A percentile compares a stretch with the other conserved stretches of the same genome.
phyloP scores from a whole-genome alignment of 1,284 basidiomycete genomes.

The Grifola frondosa region DNA sequence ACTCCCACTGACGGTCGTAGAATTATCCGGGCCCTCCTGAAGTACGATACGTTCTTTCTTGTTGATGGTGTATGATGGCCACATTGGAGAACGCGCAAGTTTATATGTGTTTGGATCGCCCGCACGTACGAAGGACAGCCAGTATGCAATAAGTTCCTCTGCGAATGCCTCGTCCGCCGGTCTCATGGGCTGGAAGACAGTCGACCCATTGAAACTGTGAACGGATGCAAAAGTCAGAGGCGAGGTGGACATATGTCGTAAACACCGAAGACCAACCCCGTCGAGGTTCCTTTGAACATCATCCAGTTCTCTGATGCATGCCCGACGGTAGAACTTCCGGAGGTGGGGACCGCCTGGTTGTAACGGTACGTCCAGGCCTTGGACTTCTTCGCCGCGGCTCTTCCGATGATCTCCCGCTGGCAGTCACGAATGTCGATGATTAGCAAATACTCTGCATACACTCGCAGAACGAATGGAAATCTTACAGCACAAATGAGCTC shows the following conservation, averaged over 20 bases:
- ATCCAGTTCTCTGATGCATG: conserved; percentile 65
- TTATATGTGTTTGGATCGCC: conserved; percentile 52
- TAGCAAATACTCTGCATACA: no score
- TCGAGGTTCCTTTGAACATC: conserved; percentile 59
- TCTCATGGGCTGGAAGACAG: conserved; percentile 39
- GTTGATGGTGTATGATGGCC: conserved; percentile 36
- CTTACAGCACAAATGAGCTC: conserved; percentile 50
- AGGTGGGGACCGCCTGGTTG: conserved; percentile 51
- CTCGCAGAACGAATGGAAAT: no score
- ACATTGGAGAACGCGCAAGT: conserved; percentile 45
- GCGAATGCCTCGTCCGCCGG: conserved; percentile 47
- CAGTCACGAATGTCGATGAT: no score
- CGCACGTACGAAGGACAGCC: conserved; percentile 58
- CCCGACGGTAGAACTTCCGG: conserved; percentile 33
- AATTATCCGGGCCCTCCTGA: conserved; percentile 37
- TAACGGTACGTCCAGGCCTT: conserved; percentile 54
- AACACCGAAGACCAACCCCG: conserved; percentile 52
- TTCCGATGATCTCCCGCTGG: conserved; percentile 49
- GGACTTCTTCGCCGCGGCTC: conserved; percentile 30
- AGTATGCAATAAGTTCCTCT: conserved; percentile 56
- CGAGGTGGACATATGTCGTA: no score
- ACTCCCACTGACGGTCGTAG: conserved; percentile 40
- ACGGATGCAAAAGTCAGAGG: background rate
- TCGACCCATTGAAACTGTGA: conserved; percentile 47
- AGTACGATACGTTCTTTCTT: conserved; percentile 41